phyloP scores from a whole-genome alignment of 176 grass and related monocot genomes.

The Avena eriantha region DNA sequence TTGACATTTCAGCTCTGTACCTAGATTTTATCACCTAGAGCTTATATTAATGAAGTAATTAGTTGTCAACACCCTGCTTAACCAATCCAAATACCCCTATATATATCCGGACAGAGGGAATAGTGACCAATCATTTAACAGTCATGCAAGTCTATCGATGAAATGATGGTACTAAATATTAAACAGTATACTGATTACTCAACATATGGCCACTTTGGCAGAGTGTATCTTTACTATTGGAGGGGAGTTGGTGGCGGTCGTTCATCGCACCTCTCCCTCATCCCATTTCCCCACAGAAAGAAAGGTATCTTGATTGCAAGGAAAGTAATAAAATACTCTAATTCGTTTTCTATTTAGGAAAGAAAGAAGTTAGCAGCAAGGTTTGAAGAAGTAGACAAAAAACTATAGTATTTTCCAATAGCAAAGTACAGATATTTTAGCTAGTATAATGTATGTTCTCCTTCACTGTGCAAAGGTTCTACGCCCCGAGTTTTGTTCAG shows the following conservation, averaged over 20 bases:
- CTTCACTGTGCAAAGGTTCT: not conserved
- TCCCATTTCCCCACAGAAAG: no score
- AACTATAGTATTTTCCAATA: no score
- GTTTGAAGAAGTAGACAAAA: no score
- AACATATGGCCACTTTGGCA: conserved; percentile 15
- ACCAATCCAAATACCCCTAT: not conserved
- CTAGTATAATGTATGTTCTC: not conserved
- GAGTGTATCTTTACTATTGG: no score
- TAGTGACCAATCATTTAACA: not conserved
- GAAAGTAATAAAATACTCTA: no score
- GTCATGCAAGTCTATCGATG: no score
- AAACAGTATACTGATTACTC: not conserved
- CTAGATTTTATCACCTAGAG: not conserved
- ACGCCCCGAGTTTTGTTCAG: not conserved
- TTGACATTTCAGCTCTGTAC: conserved; percentile 6
- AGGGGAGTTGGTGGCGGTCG: no score
- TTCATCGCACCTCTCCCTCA: no score
- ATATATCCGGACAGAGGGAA: not conserved
- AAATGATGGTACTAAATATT: not conserved
- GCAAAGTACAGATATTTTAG: no score
- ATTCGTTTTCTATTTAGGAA: no score
- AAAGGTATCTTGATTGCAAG: no score
- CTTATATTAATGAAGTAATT: not conserved
- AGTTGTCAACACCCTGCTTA: not conserved
- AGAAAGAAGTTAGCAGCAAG: no score